A percentile compares a stretch with the other conserved stretches of the same genome.
Evolutionary conservation across 441 rosid genomes (phyloP).

Genomic region (Manihot esculenta): DNA sequence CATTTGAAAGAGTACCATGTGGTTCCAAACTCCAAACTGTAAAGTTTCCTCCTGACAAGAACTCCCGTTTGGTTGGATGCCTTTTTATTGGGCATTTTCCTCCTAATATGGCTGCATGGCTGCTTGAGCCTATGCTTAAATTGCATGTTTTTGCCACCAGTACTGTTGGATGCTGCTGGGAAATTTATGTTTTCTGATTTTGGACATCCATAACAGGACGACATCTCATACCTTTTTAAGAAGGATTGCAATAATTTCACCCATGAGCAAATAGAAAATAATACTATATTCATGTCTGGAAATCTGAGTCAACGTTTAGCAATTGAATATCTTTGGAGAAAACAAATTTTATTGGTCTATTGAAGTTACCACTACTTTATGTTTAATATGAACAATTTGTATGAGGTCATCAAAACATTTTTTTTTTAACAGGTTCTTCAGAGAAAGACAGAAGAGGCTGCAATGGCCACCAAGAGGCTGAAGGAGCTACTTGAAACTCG

Average conservation of each 20-base stretch:
- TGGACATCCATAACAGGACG: too few relatives aligned
- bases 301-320: neutral
- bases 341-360: constrained; percentile 4
- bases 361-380: constrained; percentile 3
- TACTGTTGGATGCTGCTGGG: neutral
- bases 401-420: constrained; percentile 17
- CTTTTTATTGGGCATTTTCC: neutral
- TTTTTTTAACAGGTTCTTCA: constrained; percentile 88
- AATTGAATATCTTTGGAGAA: too few relatives aligned
- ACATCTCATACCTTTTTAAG: neutral
- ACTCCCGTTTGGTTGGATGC: neutral
- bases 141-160: neutral
- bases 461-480: constrained; percentile 95
- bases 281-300: neutral
- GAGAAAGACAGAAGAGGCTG: constrained; percentile 99
- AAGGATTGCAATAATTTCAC: neutral
- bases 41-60: neutral
- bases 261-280: neutral
- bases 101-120: neutral
- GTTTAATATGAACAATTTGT: constrained; percentile 4
- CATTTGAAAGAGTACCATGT: neutral
- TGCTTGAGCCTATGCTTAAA: neutral
- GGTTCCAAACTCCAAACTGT: neutral
- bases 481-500: constrained; percentile 98
- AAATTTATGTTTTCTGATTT: neutral